Conservation (phyloP, 2,329 filamentous ascomycete species). For the Emericellopsis atlantica region DNA sequence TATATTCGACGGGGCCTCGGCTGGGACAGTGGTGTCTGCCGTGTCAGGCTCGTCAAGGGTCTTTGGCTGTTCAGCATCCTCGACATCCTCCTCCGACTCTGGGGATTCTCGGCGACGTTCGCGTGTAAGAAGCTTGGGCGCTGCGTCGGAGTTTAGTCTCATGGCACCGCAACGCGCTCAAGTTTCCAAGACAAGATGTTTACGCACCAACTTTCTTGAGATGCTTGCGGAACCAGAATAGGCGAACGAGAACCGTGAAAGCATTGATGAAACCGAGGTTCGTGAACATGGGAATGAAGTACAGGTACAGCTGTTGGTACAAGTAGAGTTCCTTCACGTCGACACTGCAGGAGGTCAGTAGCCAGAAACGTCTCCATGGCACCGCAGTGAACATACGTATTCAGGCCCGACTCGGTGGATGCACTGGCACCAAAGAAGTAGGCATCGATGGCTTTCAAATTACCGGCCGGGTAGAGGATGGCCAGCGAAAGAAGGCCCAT, state of each 20-base stretch:
- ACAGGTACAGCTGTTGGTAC: conserved; percentile 39
- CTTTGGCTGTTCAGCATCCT: too few relatives aligned
- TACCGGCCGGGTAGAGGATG: conserved; percentile 3
- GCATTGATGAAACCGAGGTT: conserved; percentile 37
- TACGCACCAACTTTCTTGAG: conserved; percentile 22
- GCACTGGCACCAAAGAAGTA: conserved; percentile 37
- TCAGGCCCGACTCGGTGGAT: conserved; percentile 36
- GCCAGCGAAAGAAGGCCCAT: conserved; percentile 2
- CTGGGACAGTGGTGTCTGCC: background rate
- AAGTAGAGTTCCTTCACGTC: conserved; percentile 33
- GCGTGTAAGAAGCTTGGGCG: background rate
- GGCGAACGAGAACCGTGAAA: conserved; percentile 30
- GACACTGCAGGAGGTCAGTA: conserved; percentile 12
- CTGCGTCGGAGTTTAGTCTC: background rate
- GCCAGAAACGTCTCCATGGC: too few relatives aligned
- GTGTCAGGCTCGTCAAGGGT: too few relatives aligned
- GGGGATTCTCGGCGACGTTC: background rate
- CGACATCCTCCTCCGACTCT: background rate
- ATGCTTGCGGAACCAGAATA: conserved; percentile 34
- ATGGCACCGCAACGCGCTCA: background rate
- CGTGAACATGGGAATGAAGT: conserved; percentile 32
- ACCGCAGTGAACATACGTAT: conserved; percentile 21
- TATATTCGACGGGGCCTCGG: background rate
- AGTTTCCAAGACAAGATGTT: background rate
- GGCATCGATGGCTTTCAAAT: conserved; percentile 24